Percentiles rank a stretch among this genome's conserved stretches.
These are phyloP conservation scores for Blastocrithidia nonstop DNA, from an alignment of 208 protist genomes.

Conservation along the genomic window DNA sequence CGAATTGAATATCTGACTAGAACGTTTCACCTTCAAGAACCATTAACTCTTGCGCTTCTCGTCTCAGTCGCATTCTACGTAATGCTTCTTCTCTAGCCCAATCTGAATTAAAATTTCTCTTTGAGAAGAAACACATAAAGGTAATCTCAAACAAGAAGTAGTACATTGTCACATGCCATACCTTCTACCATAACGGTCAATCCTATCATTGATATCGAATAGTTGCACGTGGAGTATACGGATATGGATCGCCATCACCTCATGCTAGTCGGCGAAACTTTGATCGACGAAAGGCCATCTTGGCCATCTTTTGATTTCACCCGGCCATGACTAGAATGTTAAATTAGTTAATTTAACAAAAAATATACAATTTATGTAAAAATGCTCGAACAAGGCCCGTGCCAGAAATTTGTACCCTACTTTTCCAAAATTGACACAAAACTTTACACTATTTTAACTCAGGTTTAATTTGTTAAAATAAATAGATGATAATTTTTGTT, in stretches of 20 bases:
- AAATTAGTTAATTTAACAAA: neutral
- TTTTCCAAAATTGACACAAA: neutral
- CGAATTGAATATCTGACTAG: slow-evolving; percentile 63
- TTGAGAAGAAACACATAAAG: slow-evolving; percentile 75
- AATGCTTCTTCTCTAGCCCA: slow-evolving; percentile 82
- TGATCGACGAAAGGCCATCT: slow-evolving; percentile 76
- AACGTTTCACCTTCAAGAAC: slow-evolving; percentile 72
- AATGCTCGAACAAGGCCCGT: neutral
- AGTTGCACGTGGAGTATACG: slow-evolving; percentile 77
- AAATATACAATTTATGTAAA: neutral
- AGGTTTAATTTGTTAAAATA: no score
- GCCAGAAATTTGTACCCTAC: neutral
- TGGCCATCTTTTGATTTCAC: slow-evolving; percentile 85
- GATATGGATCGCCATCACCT: slow-evolving; percentile 80
- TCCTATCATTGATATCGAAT: slow-evolving; percentile 86
- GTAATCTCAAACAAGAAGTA: slow-evolving; percentile 53
- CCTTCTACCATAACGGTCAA: slow-evolving; percentile 83
- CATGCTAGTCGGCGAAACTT: slow-evolving; percentile 80
- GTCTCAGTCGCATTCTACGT: slow-evolving; percentile 74
- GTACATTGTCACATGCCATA: slow-evolving; percentile 58
- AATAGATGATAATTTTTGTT: no score
- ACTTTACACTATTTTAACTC: no score
- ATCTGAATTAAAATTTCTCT: slow-evolving; percentile 71
- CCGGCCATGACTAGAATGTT: slow-evolving; percentile 19
- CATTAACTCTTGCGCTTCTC: slow-evolving; percentile 82